Percentiles rank a stretch among this genome's conserved stretches.
Conservation (phyloP, 345 rosid species). For the Heritiera fomes region DNA sequence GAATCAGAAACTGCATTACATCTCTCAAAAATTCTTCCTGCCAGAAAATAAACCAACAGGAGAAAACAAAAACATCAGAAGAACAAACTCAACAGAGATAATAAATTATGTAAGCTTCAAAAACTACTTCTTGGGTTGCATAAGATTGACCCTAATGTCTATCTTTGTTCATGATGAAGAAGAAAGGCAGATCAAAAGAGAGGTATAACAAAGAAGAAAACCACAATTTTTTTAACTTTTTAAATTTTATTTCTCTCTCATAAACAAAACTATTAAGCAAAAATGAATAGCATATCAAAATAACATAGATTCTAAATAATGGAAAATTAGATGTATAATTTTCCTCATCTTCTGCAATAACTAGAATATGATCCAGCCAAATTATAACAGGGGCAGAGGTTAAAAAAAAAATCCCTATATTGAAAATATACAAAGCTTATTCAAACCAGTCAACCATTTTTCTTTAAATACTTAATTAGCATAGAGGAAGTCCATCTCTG, state of each 20-base stretch:
- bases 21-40: slow-evolving; percentile 98
- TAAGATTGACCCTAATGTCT: neutral
- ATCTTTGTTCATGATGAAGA: neutral
- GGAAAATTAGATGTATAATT: neutral
- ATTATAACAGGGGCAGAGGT: neutral
- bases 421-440: neutral
- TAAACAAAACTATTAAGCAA: neutral
- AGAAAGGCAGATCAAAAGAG: slow-evolving; percentile 7
- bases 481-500: neutral
- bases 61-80: neutral
- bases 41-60: slow-evolving; percentile 18
- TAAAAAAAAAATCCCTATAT: neutral
- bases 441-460: neutral
- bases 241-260: neutral
- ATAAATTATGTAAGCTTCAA: neutral
- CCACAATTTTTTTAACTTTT: too few relatives aligned
- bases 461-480: neutral
- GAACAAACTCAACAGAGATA: neutral
- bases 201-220: neutral
- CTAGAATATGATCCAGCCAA: neutral
- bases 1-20: slow-evolving; percentile 91
- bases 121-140: neutral
- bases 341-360: neutral
- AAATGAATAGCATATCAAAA: neutral
- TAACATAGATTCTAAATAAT: neutral